These are phyloP conservation scores for Komagataella pastoris DNA, from an alignment of 805 yeast species.

Conservation along the genomic window DNA sequence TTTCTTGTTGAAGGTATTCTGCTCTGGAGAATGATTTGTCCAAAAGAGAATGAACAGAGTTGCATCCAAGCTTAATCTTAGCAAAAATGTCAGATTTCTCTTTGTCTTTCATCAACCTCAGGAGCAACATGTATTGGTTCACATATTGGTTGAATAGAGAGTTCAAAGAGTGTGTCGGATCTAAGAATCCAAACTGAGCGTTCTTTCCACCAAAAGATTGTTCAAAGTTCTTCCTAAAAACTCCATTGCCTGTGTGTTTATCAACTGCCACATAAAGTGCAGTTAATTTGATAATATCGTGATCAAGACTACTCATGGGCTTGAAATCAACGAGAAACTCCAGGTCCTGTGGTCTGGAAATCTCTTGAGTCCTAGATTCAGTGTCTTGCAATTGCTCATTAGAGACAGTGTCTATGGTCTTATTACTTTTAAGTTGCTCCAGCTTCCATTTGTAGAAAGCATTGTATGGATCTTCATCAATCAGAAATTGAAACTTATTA, in stretches of 20 bases:
- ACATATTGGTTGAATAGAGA: slow-evolving; percentile 32
- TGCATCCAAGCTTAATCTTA: slow-evolving; percentile 2
- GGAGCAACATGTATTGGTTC: slow-evolving; percentile 36
- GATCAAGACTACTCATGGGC: slow-evolving; percentile 44
- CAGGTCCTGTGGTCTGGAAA: slow-evolving; percentile 12
- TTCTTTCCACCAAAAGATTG: slow-evolving; percentile 11
- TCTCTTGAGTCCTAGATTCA: slow-evolving; percentile 5
- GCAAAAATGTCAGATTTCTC: slow-evolving; percentile 13
- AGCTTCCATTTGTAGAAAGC: slow-evolving; percentile 41
- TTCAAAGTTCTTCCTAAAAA: slow-evolving; percentile 16
- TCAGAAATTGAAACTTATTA: slow-evolving; percentile 52
- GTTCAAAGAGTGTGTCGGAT: slow-evolving; percentile 47
- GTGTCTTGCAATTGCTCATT: slow-evolving; percentile 1
- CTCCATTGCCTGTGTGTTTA: slow-evolving; percentile 4
- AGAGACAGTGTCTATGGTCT: slow-evolving; percentile 1
- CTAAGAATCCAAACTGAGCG: slow-evolving; percentile 57
- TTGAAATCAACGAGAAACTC: slow-evolving; percentile 17
- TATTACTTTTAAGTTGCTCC: slow-evolving; percentile 13
- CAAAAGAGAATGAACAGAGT: slow-evolving; percentile 21
- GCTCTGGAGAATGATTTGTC: slow-evolving; percentile 43
- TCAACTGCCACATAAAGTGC: slow-evolving; percentile 59
- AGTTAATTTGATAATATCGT: slow-evolving; percentile 55
- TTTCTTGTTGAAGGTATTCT: slow-evolving; percentile 27
- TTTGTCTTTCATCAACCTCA: slow-evolving; percentile 12
- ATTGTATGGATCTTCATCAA: slow-evolving; percentile 38